Evolutionary conservation across 148 eudicot species (phyloP), one percentile per base, ranked within the genome.

Genomic region (Camellia sinensis): DNA sequence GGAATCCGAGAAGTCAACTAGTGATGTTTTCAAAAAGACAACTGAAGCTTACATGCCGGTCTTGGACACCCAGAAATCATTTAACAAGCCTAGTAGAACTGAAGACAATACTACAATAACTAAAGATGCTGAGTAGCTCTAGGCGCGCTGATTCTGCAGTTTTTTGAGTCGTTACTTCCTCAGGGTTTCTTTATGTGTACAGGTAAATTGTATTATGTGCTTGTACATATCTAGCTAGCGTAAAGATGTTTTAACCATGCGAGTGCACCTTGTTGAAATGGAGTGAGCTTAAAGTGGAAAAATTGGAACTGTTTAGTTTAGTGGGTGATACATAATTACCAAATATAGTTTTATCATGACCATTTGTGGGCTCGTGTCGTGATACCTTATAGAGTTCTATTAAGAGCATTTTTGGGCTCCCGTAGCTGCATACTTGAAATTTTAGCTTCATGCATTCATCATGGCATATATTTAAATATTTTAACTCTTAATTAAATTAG

Each of bases 51-150:
- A 67, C 54, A 76, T 76, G 61, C 93, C 97, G 0, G 83, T 82
- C 14, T 73, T 88, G 73, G 95, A 92, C 44, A 85, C 89, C 72
- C 92, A 89, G 82, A 93, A 69, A 80, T 88, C 98, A 15, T 87
- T 88, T 71, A 91, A 85, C 89, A 93, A 93, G 86, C 57, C 90
- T 5, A 78, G 14, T 5, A 78, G 14, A 70, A 48, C 77, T 29
- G 85, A 80, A 29, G 87, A 81, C 4, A 74, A 65, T n/a, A 11
- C 64, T 46, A 67, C 81, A 17, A 19, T 77, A 68, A 78, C 83
- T 3, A 81, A 80, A 53, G 80, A 80, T 37, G 65, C 80, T 1
- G 77, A 81, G 79, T 79, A 80, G 80, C 22, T 15, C 12, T 43
- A 6, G 19, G 11, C 18, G 45, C 9, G 21, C 8, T 52, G 44